Evolutionary conservation across 352 stramenopile species (phyloP), one percentile per base, ranked within the genome.

Genomic region (Albugo candida): DNA sequence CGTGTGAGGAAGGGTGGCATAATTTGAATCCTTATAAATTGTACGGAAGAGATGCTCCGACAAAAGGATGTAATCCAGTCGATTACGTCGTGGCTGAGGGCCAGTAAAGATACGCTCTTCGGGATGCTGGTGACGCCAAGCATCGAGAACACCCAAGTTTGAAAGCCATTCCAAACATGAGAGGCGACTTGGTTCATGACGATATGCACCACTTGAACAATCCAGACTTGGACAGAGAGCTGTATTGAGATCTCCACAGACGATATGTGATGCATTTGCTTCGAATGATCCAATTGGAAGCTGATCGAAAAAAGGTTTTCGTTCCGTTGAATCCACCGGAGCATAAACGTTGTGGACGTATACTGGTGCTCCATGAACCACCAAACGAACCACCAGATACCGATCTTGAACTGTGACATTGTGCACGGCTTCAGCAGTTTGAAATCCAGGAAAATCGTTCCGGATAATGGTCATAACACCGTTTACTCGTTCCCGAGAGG

Each of bases 51-150:
- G 8, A 19, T 19, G 20, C 38, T 8, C 3, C 20, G 38, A 36
- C 1, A 59, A 13, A 5, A 59, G 46, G 20, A 62, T 34, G 54
- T 58, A 65, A 34, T 61, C 53, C 0, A 65, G 43, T 13, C 58
- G 46, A 20, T 58, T 55, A n/a, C 45, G 49, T 17, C 41, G 27
- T 16, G 51, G 41, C 13, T 36, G 14, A 12, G 54, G 48, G 13
- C 46, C 43, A 3, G 47, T 41, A 31, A 49, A 53, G 17, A 49
- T 46, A 1, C 21, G n/a, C 1, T 17, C 4, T 5, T 51, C 10
- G 11, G 49, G 46, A 18, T 59, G 18, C 18, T 56, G 49, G 3
- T 39, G 20, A 1, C 47, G 58, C 55, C 55, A 61, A 1, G 36
- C 42, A 19, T 62, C 58, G 0, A 49, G 24, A n/a, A 61, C 53